A percentile compares a stretch with the other conserved stretches of the same genome.
phyloP scores from a whole-genome alignment of 176 grass and related monocot genomes.

The Bromus sterilis region DNA sequence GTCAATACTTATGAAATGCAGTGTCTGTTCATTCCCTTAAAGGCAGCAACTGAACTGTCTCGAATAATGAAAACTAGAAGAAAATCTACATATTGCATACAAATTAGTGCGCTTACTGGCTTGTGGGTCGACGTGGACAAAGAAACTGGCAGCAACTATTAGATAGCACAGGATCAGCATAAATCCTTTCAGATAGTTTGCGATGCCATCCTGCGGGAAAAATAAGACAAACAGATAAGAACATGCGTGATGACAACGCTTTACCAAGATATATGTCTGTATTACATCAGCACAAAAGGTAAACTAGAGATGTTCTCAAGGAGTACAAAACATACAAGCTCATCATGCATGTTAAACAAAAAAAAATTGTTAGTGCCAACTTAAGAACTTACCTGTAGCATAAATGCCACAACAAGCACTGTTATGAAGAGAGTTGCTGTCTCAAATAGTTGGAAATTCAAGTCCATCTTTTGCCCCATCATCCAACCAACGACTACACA shows the following conservation, averaged over 20 bases:
- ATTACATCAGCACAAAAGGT: neutral
- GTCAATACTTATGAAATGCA: neutral
- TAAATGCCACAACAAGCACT: conserved; percentile 88
- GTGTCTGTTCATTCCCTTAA: neutral
- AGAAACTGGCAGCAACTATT: conserved; percentile 87
- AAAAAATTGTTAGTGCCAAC: neutral
- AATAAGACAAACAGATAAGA: neutral
- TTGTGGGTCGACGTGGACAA: conserved; percentile 74
- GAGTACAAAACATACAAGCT: neutral
- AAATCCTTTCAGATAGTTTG: conserved; percentile 80
- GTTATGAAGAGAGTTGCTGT: conserved; percentile 94
- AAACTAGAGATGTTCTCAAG: neutral
- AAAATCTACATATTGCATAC: neutral
- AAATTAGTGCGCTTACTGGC: conserved; percentile 34
- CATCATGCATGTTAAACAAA: neutral
- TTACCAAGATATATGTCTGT: neutral
- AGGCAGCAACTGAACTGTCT: neutral
- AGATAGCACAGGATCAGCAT: conserved; percentile 83
- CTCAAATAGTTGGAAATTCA: conserved; percentile 98
- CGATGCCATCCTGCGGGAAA: conserved; percentile 48
- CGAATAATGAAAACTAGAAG: neutral
- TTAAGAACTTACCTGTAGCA: conserved; percentile 73
- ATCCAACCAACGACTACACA: conserved; percentile 95
- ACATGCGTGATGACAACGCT: neutral
- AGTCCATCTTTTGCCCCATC: conserved; percentile 81